phyloP scores from a whole-genome alignment of 2,329 filamentous ascomycete species.

The Diaporthe citri region DNA sequence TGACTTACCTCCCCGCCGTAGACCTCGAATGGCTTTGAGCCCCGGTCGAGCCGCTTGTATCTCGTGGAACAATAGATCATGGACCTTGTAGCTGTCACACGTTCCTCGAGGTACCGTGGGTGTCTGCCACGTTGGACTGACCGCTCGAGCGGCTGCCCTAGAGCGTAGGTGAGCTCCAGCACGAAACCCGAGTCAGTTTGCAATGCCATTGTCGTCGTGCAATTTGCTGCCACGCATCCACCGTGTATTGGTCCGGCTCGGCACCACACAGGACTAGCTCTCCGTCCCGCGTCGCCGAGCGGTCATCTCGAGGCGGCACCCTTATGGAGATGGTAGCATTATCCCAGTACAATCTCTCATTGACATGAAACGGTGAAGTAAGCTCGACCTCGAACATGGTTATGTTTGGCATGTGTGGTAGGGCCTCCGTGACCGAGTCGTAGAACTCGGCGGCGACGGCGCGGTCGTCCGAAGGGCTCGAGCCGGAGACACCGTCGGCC shows the following conservation, averaged over 20 bases:
- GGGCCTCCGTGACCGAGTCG: not conserved
- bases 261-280: rapidly evolving
- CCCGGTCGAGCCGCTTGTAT: not conserved
- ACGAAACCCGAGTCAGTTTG: not conserved
- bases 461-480: rapidly evolving
- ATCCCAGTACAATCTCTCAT: rapidly evolving
- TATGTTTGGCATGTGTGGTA: not conserved
- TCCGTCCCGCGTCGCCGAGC: not conserved
- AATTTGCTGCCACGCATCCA: not conserved
- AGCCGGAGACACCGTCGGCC: rapidly evolving
- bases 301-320: not conserved
- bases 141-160: too few relatives aligned
- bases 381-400: rapidly evolving
- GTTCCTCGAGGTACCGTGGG: not conserved
- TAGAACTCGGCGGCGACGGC: not conserved
- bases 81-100: not conserved
- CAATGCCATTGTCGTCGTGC: not conserved
- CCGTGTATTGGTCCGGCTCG: not conserved
- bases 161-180: too few relatives aligned
- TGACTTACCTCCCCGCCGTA: too few relatives aligned
- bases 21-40: not conserved
- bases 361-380: not conserved
- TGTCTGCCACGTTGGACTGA: not conserved
- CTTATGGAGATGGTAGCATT: rapidly evolving
- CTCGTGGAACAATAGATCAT: too few relatives aligned